phyloP scores from a whole-genome alignment of 345 rosid species.

The Firmiana major region DNA sequence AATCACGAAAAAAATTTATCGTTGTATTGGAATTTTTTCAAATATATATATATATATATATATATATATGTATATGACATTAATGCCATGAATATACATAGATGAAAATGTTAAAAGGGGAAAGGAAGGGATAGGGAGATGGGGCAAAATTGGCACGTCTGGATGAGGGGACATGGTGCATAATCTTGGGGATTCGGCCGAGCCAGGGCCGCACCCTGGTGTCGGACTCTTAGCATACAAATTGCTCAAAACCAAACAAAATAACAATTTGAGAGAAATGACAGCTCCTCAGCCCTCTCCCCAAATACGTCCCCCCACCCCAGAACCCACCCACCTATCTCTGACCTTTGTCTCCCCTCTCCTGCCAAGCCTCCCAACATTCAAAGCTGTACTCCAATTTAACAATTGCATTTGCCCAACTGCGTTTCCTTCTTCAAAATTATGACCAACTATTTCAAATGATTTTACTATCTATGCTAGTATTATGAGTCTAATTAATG shows the following conservation, averaged over 20 bases:
- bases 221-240: slow-evolving; percentile 51
- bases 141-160: slow-evolving; percentile 7
- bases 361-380: slow-evolving; percentile 31
- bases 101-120: background rate
- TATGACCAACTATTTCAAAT: too few species aligned
- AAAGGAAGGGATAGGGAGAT: slow-evolving; percentile 16
- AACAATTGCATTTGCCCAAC: background rate
- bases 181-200: slow-evolving; percentile 42
- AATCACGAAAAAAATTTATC: too few species aligned
- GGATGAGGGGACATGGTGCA: slow-evolving; percentile 36
- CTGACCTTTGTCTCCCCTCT: slow-evolving; percentile 26
- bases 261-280: slow-evolving; percentile 32
- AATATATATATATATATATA: too few species aligned
- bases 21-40: too few species aligned
- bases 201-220: slow-evolving; percentile 44
- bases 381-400: slow-evolving; percentile 38
- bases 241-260: slow-evolving; percentile 24
- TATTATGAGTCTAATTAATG: background rate
- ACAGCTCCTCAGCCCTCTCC: slow-evolving; percentile 28
- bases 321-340: slow-evolving; percentile 18
- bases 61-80: too few species aligned
- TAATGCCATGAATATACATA: too few species aligned
- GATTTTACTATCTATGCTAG: too few species aligned
- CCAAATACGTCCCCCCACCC: slow-evolving; percentile 17
- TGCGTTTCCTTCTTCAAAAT: background rate